These are phyloP conservation scores for Solanum pennellii DNA, from an alignment of 257 asterid species.

Conservation along the genomic window DNA sequence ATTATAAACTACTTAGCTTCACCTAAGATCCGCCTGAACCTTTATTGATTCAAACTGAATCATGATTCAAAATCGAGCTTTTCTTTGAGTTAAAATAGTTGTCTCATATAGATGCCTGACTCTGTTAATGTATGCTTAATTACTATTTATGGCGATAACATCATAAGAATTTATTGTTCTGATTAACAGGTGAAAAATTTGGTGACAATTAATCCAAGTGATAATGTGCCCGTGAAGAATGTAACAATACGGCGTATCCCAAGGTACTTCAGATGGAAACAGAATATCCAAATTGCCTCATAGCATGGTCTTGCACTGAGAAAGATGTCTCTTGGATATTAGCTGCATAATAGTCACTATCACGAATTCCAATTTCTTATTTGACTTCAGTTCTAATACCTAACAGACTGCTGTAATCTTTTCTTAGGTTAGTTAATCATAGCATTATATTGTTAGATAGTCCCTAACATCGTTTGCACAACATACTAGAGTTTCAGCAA, in stretches of 20 bases:
- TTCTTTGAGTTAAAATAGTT: background rate
- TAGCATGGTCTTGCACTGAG: no score
- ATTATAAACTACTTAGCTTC: no score
- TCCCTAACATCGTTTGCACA: background rate
- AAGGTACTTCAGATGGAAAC: slow-evolving; percentile 24
- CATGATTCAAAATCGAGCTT: background rate
- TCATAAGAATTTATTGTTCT: background rate
- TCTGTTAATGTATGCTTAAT: background rate
- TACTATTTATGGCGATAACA: background rate
- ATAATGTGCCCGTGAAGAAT: slow-evolving; percentile 36
- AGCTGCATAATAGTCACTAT: background rate
- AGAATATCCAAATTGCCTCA: background rate
- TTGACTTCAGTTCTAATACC: background rate
- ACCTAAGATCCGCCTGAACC: background rate
- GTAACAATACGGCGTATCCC: slow-evolving; percentile 59
- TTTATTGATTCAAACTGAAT: background rate
- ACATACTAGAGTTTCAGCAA: slow-evolving; percentile 16
- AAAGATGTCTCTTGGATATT: background rate
- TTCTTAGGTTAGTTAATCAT: background rate
- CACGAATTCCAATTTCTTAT: background rate
- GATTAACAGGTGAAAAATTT: slow-evolving; percentile 56
- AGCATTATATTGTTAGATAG: no score
- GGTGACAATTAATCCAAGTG: slow-evolving; percentile 41
- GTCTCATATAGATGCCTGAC: background rate
- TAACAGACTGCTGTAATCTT: background rate